Evolutionary conservation across 371 early-diverging fungal genomes (phyloP).

Genomic region (Mortierella sp.): DNA sequence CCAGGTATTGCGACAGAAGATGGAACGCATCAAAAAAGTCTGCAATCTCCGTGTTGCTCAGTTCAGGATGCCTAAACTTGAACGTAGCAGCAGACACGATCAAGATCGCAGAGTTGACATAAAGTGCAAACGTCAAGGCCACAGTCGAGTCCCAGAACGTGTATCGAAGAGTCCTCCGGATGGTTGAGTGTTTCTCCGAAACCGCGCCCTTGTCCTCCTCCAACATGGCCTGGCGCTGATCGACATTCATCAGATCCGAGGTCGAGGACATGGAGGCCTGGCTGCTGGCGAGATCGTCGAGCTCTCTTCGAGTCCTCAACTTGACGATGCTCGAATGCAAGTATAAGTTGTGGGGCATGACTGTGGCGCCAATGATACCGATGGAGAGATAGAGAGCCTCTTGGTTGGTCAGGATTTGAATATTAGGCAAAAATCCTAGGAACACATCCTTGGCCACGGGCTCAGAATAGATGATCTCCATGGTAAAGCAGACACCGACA

Average conservation of each 20-base stretch:
- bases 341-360: constrained; percentile 80
- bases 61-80: constrained; percentile 60
- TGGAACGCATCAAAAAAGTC: constrained; percentile 77
- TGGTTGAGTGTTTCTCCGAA: constrained; percentile 50
- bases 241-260: constrained; percentile 28
- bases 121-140: constrained; percentile 78
- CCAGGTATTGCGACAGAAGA: constrained; percentile 69
- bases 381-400: constrained; percentile 78
- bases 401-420: constrained; percentile 68
- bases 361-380: constrained; percentile 88
- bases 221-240: constrained; percentile 29
- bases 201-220: constrained; percentile 38
- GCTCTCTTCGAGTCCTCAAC: constrained; percentile 57
- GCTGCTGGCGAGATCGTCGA: constrained; percentile 32
- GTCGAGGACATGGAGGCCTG: constrained; percentile 52
- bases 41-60: constrained; percentile 55
- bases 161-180: constrained; percentile 53
- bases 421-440: constrained; percentile 75
- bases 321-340: constrained; percentile 81
- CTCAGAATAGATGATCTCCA: constrained; percentile 68
- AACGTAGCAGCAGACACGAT: constrained; percentile 86
- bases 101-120: constrained; percentile 84
- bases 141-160: constrained; percentile 73
- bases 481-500: constrained; percentile 78
- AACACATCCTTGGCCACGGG: constrained; percentile 72